Conservation (phyloP, 345 rosid genomes). For the Stellera chamaejasme region DNA sequence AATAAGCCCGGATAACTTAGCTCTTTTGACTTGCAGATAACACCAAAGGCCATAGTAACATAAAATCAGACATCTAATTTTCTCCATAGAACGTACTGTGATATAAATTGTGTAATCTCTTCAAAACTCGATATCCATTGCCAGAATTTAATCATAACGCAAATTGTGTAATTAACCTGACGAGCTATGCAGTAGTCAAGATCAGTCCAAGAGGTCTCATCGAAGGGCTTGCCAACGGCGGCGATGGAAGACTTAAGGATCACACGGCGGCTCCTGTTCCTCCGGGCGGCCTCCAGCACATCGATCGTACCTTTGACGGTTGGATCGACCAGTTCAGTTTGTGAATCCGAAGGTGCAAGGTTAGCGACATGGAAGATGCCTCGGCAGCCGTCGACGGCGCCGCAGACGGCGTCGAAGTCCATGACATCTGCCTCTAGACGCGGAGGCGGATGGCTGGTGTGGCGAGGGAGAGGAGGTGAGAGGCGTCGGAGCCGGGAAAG, state of each 20-base stretch:
- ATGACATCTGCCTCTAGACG: slow-evolving; percentile 54
- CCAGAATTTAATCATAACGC: too few relatives aligned
- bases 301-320: slow-evolving; percentile 76
- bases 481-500: slow-evolving; percentile 52
- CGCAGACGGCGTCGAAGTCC: slow-evolving; percentile 41
- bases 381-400: slow-evolving; percentile 57
- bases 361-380: slow-evolving; percentile 92
- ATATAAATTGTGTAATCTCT: too few relatives aligned
- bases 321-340: slow-evolving; percentile 54
- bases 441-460: slow-evolving; percentile 20
- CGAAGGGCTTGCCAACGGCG: slow-evolving; percentile 32
- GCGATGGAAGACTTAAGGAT: slow-evolving; percentile 77
- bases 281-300: slow-evolving; percentile 54
- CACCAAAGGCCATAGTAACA: too few relatives aligned
- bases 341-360: slow-evolving; percentile 62
- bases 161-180: slow-evolving; percentile 27
- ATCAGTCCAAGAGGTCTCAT: slow-evolving; percentile 82
- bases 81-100: too few relatives aligned
- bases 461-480: slow-evolving; percentile 42
- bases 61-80: too few relatives aligned
- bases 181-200: slow-evolving; percentile 59
- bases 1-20: too few relatives aligned
- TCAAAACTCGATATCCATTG: too few relatives aligned
- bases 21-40: too few relatives aligned
- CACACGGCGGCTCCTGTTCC: slow-evolving; percentile 53